These are phyloP conservation scores for Arthroderma uncinatum DNA, from an alignment of 2,329 filamentous ascomycete genomes.

Conservation along the genomic window DNA sequence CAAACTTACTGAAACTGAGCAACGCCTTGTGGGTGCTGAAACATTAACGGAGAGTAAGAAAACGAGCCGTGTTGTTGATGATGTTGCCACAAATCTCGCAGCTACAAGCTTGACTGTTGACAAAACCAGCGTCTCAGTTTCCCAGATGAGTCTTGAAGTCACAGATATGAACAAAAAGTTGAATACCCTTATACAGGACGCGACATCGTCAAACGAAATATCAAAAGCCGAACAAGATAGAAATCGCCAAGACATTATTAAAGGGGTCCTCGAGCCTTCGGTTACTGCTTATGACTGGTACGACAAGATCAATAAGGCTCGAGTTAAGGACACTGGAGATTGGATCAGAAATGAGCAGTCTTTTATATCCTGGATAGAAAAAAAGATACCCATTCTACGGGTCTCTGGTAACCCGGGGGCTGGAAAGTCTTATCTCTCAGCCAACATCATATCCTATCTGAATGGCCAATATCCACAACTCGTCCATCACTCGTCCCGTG, in stretches of 20 bases:
- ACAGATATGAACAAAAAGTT: conserved; percentile 6
- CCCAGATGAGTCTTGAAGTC: background rate
- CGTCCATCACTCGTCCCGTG: conserved; percentile 11
- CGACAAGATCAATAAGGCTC: conserved; percentile 31
- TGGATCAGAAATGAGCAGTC: conserved; percentile 37
- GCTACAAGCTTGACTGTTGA: conserved; percentile 6
- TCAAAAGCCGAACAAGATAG: conserved; percentile 8
- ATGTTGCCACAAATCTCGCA: conserved; percentile 8
- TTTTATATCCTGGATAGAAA: conserved; percentile 31
- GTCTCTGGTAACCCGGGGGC: conserved; percentile 37
- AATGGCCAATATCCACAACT: conserved; percentile 25
- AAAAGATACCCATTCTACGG: conserved; percentile 32
- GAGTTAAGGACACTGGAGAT: conserved; percentile 36
- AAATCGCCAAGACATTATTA: conserved; percentile 29
- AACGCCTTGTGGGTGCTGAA: conserved; percentile 36
- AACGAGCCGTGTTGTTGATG: conserved; percentile 12
- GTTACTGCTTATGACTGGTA: conserved; percentile 35
- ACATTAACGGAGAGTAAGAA: conserved; percentile 21
- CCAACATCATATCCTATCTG: conserved; percentile 34
- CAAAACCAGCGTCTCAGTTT: background rate
- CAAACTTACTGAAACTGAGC: conserved; percentile 32
- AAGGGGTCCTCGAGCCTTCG: conserved; percentile 31
- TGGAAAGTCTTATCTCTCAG: conserved; percentile 39
- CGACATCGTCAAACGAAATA: conserved; percentile 9
- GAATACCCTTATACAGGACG: conserved; percentile 2